These are phyloP conservation scores for Colletotrichum liaoningense DNA, from an alignment of 2,329 filamentous ascomycete species.

Conservation along the genomic window DNA sequence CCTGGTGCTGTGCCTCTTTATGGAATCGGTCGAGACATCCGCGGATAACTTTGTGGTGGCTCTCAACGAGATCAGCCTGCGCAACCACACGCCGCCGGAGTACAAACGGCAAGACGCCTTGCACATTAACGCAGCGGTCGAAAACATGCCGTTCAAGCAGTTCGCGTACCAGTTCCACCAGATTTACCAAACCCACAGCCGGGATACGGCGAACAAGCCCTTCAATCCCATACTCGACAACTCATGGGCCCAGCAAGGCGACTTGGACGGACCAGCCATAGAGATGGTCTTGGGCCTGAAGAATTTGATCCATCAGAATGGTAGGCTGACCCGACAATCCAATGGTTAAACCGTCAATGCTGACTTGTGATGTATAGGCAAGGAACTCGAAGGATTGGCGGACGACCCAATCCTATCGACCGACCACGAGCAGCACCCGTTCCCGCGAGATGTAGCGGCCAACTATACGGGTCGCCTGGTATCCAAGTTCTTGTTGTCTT, in stretches of 20 bases:
- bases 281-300: constrained; percentile 60
- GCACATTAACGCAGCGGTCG: constrained; percentile 60
- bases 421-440: constrained; percentile 56
- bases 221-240: constrained; percentile 68
- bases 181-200: constrained; percentile 67
- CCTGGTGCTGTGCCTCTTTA: constrained; percentile 67
- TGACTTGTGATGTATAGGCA: constrained; percentile 39
- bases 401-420: constrained; percentile 58
- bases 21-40: constrained; percentile 67
- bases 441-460: constrained; percentile 58
- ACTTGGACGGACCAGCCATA: constrained; percentile 58
- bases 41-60: constrained; percentile 63
- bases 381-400: constrained; percentile 58
- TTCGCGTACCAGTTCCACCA: constrained; percentile 71
- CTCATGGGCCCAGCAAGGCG: constrained; percentile 52
- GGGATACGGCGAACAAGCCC: constrained; percentile 58
- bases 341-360: not conserved
- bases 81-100: constrained; percentile 48
- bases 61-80: constrained; percentile 61
- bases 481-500: constrained; percentile 66
- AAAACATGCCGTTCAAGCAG: constrained; percentile 70
- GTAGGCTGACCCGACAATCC: constrained; percentile 50
- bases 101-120: constrained; percentile 58
- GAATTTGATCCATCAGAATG: constrained; percentile 55
- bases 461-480: constrained; percentile 66